Conservation (phyloP, 2,329 filamentous ascomycete species). For the Lizonia empirigonia region DNA sequence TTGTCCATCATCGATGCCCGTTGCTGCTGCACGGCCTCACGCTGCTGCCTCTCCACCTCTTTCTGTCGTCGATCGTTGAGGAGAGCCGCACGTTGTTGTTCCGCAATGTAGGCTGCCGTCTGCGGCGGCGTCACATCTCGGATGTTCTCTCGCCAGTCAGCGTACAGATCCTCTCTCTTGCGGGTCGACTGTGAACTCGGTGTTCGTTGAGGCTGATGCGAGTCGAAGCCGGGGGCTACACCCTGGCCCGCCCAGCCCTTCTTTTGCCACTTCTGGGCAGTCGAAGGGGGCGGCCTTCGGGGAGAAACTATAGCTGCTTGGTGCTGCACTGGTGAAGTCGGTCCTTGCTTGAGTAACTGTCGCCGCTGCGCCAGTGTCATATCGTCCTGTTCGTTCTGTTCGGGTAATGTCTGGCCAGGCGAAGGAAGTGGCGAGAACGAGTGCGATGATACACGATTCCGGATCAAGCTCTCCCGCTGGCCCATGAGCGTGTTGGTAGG, state of each 20-base stretch:
- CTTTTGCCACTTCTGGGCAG: constrained; percentile 40
- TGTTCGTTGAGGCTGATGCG: constrained; percentile 45
- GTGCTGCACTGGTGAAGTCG: constrained; percentile 15
- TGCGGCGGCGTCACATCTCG: constrained; percentile 31
- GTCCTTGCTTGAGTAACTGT: constrained; percentile 44
- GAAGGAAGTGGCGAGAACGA: constrained; percentile 45
- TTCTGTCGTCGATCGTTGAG: constrained; percentile 68
- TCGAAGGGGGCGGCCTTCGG: constrained; percentile 29
- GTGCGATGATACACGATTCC: constrained; percentile 46
- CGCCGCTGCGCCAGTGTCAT: constrained; percentile 72
- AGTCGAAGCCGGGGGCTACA: constrained; percentile 42
- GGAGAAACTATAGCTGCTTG: constrained; percentile 21
- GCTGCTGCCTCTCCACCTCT: constrained; percentile 63
- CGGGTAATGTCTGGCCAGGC: constrained; percentile 32
- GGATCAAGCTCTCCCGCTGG: constrained; percentile 60
- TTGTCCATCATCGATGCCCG: constrained; percentile 71
- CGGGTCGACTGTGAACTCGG: constrained; percentile 32
- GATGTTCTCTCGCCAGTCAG: constrained; percentile 45
- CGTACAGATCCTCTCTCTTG: constrained; percentile 43
- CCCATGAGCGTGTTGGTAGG: constrained; percentile 58
- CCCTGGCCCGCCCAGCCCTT: constrained; percentile 31
- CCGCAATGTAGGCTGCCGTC: constrained; percentile 33
- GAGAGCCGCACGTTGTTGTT: constrained; percentile 52
- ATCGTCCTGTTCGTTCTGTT: constrained; percentile 60
- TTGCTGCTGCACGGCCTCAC: constrained; percentile 62